Evolutionary conservation across 148 eudicot species (phyloP), one percentile per base, ranked within the genome.

Genomic region (Rhododendron vialii): DNA sequence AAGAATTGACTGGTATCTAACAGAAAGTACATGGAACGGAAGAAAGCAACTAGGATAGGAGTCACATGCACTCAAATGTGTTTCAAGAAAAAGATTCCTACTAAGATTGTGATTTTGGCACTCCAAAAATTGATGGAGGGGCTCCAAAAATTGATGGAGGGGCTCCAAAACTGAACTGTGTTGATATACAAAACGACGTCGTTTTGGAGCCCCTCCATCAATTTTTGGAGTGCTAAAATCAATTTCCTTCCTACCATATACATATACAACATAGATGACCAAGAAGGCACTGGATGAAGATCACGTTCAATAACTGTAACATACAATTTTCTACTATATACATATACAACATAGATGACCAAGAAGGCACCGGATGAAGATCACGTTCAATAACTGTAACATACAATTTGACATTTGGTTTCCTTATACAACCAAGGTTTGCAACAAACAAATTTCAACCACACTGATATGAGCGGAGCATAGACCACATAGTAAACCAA

Each of bases 401-500:
- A 38, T 78, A 53, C 57, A 78, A 47, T 47, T n/a, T 47, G 57
- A n/a, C 35, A 47, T 53, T 11, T 47, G 17, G 82, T 78, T 78
- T n/a, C 57, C 57, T 47, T n/a, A 78, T 2, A 45, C 57, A 78
- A 78, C 82, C 82, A 78, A 78, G 55, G 24, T 13, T 61, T 61
- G 26, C 50, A 57, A 59, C 84, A 4, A 82, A 82, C 38, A 57
- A 82, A 82, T 59, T 22, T 35, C 30, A 81, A 61, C 50, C 84
- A 33, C 55, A 35, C 50, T 7, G 57, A 65, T 47, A n/a, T 15
- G 18, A 51, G 63, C 77, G 89, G 86, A 86, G 61, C 81, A 84
- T 48, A 71, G 86, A 85, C 51, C 81, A 84, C 51, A 77, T 74
- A 75, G 74, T 82, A 88, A 86, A 89, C 90, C 94, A 86, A 89